Conservation (phyloP, 495 filamentous ascomycete genomes). For the Aeminium ludgeri region DNA sequence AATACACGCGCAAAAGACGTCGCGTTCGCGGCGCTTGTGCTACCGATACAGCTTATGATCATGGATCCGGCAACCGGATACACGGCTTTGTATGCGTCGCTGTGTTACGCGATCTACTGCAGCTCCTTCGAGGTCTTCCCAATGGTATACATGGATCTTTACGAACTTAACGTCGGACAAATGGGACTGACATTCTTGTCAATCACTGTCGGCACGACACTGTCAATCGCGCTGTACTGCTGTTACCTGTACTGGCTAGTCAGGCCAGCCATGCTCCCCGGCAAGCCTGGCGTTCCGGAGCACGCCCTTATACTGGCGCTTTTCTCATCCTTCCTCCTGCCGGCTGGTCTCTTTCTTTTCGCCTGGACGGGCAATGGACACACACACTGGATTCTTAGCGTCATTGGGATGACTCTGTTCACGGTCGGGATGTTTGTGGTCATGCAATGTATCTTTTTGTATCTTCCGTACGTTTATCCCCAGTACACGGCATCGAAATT, state of each 20-base stretch:
- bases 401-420: slow-evolving; percentile 43
- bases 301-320: slow-evolving; percentile 39
- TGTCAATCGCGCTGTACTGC: slow-evolving; percentile 37
- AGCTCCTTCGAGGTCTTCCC: slow-evolving; percentile 61
- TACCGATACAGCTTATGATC: slow-evolving; percentile 45
- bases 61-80: slow-evolving; percentile 47
- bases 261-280: slow-evolving; percentile 30
- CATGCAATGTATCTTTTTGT: slow-evolving; percentile 49
- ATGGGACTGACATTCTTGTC: slow-evolving; percentile 49
- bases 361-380: slow-evolving; percentile 39
- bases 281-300: slow-evolving; percentile 36
- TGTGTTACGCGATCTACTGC: slow-evolving; percentile 54
- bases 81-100: slow-evolving; percentile 42
- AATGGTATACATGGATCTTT: slow-evolving; percentile 47
- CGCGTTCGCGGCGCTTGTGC: slow-evolving; percentile 41
- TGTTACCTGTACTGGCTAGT: slow-evolving; percentile 35
- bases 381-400: slow-evolving; percentile 45
- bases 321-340: slow-evolving; percentile 34
- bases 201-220: slow-evolving; percentile 38
- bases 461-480: slow-evolving; percentile 44
- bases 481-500: slow-evolving; percentile 46
- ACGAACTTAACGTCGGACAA: slow-evolving; percentile 44
- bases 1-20: slow-evolving; percentile 32
- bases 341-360: slow-evolving; percentile 47
- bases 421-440: slow-evolving; percentile 33